These are phyloP conservation scores for Medicago arabica DNA, from an alignment of 306 rosid genomes.

Conservation along the genomic window DNA sequence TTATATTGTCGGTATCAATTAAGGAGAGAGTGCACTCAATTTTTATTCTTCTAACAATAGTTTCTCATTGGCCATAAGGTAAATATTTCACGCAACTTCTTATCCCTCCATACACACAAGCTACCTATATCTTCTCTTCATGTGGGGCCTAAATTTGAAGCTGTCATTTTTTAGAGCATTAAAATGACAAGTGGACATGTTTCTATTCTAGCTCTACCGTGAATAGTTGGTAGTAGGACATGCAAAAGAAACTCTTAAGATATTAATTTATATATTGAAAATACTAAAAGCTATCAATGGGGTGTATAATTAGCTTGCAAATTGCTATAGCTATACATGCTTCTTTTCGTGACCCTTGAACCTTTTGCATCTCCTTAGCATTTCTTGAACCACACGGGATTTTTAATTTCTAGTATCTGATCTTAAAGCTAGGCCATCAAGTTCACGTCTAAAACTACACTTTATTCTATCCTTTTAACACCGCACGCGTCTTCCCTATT, in stretches of 20 bases:
- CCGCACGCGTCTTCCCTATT: conserved; percentile 61
- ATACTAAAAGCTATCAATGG: conserved; percentile 37
- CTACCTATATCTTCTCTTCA: background rate
- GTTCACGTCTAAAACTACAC: conserved; percentile 51
- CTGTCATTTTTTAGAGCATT: conserved; percentile 17
- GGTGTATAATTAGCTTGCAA: conserved; percentile 42
- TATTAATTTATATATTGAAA: conserved; percentile 28
- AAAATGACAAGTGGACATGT: conserved; percentile 37
- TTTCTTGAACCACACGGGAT: conserved; percentile 75
- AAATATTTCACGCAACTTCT: background rate
- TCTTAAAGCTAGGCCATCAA: conserved; percentile 46
- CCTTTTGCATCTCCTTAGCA: conserved; percentile 32
- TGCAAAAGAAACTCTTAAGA: conserved; percentile 29
- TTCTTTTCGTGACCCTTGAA: conserved; percentile 40
- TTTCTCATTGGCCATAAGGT: background rate
- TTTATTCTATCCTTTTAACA: conserved; percentile 73
- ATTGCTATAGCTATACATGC: conserved; percentile 42
- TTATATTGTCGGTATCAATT: no score
- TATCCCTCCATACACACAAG: background rate
- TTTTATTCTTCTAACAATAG: no score
- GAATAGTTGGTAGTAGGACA: conserved; percentile 37
- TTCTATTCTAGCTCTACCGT: conserved; percentile 37
- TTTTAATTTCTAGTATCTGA: conserved; percentile 42
- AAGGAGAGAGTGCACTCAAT: no score
- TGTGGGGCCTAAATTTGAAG: conserved; percentile 36